Evolutionary conservation across 768 basidiomycete species (phyloP).

Genomic region (Omphalotus guepiniiformis): DNA sequence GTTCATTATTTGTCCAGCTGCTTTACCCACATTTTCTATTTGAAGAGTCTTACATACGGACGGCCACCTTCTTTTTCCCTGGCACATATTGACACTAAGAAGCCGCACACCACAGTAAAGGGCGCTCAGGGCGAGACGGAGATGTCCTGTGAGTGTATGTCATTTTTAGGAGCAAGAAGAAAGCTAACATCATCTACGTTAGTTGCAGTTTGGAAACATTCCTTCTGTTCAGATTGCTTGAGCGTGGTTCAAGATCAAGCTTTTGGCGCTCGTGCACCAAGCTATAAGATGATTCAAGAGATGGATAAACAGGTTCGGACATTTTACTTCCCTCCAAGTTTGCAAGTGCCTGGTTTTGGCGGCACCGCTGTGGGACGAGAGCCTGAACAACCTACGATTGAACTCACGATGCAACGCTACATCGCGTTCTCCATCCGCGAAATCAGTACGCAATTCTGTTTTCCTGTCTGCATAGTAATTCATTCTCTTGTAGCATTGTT

Average conservation of each 20-base stretch:
- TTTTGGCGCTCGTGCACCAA: slow-evolving; percentile 58
- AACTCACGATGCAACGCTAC: slow-evolving; percentile 66
- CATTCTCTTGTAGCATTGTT: slow-evolving; percentile 45
- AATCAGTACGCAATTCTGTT: slow-evolving; percentile 42
- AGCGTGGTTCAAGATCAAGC: slow-evolving; percentile 64
- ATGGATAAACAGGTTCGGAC: slow-evolving; percentile 63
- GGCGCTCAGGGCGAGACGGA: slow-evolving; percentile 49
- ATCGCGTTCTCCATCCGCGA: slow-evolving; percentile 64
- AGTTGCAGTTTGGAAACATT: slow-evolving; percentile 71
- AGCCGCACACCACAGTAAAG: slow-evolving; percentile 42
- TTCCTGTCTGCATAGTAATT: slow-evolving; percentile 1
- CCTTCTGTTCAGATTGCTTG: slow-evolving; percentile 57
- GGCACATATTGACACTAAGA: slow-evolving; percentile 51
- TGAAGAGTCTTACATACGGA: slow-evolving; percentile 66
- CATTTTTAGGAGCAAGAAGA: too few relatives aligned
- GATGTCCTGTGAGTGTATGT: slow-evolving; percentile 52
- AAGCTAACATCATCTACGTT: slow-evolving; percentile 6
- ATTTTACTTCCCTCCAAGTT: slow-evolving; percentile 60
- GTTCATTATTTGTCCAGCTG: background rate
- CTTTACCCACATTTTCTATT: background rate
- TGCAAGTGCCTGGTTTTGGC: slow-evolving; percentile 62
- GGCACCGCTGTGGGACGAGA: slow-evolving; percentile 39
- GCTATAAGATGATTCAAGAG: slow-evolving; percentile 57
- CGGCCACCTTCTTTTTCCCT: slow-evolving; percentile 63
- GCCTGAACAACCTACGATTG: slow-evolving; percentile 43